Base-by-base conservation (phyloP, 148 eudicot genomes). In the Camellia granthamiana region DNA sequence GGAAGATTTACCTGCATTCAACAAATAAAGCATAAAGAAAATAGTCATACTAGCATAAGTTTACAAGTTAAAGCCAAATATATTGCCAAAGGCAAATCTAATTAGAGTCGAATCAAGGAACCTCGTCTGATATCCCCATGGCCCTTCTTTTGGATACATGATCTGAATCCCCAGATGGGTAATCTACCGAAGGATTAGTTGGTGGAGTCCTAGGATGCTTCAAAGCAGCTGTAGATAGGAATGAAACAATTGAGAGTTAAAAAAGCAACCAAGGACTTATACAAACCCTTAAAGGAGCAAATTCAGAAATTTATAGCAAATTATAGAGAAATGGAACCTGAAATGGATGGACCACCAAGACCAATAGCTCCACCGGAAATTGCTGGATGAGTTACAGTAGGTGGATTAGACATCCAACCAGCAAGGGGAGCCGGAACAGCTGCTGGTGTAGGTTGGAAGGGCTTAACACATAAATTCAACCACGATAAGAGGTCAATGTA, bases 341-440 rank as follows among this genome's bases (percentile, higher is more conserved):
- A 87, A 44, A 93, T 91, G n/a, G 98, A 88, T 30, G 96, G 94
- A 72, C 81, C 92, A 64, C 97, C 93, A 72, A 95, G 89, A 83
- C 93, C 90, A 76, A 92, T 88, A 70, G 95, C 92, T 63, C 94
- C 93, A 84, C 90, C 92, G 70, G 99, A 91, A 80, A 87, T 90
- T 14, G 97, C 89, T 68, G 93, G 92, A 84, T 93, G 98, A 62
- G 84, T 60, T 41, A 86, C 89, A 43, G 89, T 64, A 18, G 95
- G 82, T 80, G 98, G 90, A 86, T 88, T 96, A 62, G 98, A 86
- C 99, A 96, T 96, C 99, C 99, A 96, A 77, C 98, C 97, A 83
- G 95, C 99, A 80, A 96, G 92, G 3, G 89, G 90, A 46, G 95
- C 84, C 54, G 93, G 90, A 66, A 90, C 90, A 56, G 93, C 74